Evolutionary conservation across 352 stramenopile species (phyloP), one percentile per base, ranked within the genome.

Genomic region (Phytopythium delawarense): DNA sequence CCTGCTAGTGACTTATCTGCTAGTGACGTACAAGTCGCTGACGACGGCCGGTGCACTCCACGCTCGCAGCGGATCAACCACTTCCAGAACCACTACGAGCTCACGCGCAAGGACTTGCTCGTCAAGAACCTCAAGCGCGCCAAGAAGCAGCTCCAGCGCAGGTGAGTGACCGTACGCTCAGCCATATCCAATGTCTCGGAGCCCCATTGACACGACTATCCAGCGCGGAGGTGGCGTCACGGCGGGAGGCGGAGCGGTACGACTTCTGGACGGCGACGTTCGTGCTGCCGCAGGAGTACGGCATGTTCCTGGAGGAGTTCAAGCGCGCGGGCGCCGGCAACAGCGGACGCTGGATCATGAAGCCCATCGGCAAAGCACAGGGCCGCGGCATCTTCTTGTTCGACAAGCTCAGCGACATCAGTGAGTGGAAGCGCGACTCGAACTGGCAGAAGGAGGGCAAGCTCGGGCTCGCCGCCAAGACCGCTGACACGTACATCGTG

Each of bases 301-400:
- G 84, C n/a, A 89, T 98, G 67, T 98, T 98, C 63, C 87, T 98
- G 4, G 92, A 98, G 71, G 91, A 98, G 56, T 98, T 97, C 58
- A 97, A 97, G 62, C 76, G 89, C 44, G 8, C 44, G n/a, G 44
- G 44, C n/a, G 21, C 44, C 20, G 44, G n/a, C n/a, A 89, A 76
- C 56, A 77, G 89, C 46, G 94, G 91, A 28, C 79, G 97, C 3
- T 98, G 94, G 94, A 98, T 98, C 72, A 98, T 98, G 94, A 98
- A 98, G 68, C 94, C 94, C 5, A 97, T 97, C 25, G 93, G 94
- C 45, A 96, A 91, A 76, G 88, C 86, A 0, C 84, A 94, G 61
- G 84, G 86, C 51, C 93, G 94, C 76, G 94, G 94, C 23, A 98
- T 98, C 58, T 98, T 98, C 64, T 71, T 98, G 4, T 97, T 98